phyloP scores from a whole-genome alignment of 2,329 filamentous ascomycete species.

The Talaromyces islandicus region DNA sequence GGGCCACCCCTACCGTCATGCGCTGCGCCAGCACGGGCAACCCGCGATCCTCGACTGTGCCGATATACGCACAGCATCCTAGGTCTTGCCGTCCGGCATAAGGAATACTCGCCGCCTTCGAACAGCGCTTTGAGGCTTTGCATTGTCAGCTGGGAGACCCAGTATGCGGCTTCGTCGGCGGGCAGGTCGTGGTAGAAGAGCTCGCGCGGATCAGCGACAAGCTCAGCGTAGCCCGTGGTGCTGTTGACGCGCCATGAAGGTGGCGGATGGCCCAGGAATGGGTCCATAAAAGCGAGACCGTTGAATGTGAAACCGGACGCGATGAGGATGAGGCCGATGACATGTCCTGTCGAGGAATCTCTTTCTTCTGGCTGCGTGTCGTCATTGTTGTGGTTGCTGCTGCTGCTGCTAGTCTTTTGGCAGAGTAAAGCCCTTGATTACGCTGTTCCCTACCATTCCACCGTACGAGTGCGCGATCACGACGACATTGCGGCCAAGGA shows the following conservation, averaged over 20 bases:
- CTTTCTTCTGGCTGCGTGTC: no score
- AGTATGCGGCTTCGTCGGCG: slow-evolving; percentile 36
- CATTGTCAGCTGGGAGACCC: slow-evolving; percentile 35
- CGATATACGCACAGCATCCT: slow-evolving; percentile 39
- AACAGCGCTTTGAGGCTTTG: slow-evolving; percentile 43
- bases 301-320: slow-evolving; percentile 39
- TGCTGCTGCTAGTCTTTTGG: no score
- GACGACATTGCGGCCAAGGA: slow-evolving; percentile 38
- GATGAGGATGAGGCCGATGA: slow-evolving; percentile 42
- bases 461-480: slow-evolving; percentile 47
- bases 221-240: slow-evolving; percentile 37
- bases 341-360: slow-evolving; percentile 30
- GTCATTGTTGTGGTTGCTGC: no score
- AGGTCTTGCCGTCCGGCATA: slow-evolving; percentile 46
- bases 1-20: slow-evolving; percentile 33
- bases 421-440: slow-evolving; percentile 40
- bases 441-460: slow-evolving; percentile 42
- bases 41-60: slow-evolving; percentile 36
- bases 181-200: slow-evolving; percentile 49
- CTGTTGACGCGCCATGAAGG: slow-evolving; percentile 37
- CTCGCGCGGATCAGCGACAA: slow-evolving; percentile 32
- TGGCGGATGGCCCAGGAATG: slow-evolving; percentile 36
- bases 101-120: slow-evolving; percentile 39
- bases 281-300: slow-evolving; percentile 38
- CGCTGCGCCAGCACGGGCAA: slow-evolving; percentile 38